phyloP scores from a whole-genome alignment of 805 yeast genomes.

The Cyberlindnera amylophila region DNA sequence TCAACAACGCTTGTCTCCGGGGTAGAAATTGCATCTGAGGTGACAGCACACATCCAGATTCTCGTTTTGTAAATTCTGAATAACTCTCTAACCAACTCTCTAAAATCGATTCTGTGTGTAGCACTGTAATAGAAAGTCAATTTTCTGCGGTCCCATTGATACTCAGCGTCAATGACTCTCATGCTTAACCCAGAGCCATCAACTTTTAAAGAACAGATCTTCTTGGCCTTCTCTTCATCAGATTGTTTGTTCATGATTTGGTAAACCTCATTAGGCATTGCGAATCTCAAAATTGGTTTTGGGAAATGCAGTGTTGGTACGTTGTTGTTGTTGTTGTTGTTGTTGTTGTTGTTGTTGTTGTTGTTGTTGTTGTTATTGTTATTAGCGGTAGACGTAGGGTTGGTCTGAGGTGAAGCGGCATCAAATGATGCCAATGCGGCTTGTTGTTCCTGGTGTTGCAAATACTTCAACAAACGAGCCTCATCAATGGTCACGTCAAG shows the following conservation, averaged over 20 bases:
- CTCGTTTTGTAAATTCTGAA: slow-evolving; percentile 75
- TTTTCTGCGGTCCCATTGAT: slow-evolving; percentile 77
- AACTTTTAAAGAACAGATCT: slow-evolving; percentile 25
- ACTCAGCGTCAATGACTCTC: slow-evolving; percentile 72
- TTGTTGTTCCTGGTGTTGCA: slow-evolving; percentile 70
- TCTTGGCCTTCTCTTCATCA: slow-evolving; percentile 64
- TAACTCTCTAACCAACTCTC: slow-evolving; percentile 69
- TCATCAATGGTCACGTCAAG: slow-evolving; percentile 60
- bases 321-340: slow-evolving; percentile 3
- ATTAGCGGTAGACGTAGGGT: neutral
- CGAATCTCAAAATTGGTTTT: slow-evolving; percentile 73
- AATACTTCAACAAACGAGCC: slow-evolving; percentile 68
- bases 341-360: neutral
- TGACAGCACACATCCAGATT: slow-evolving; percentile 80
- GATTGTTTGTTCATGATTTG: slow-evolving; percentile 60
- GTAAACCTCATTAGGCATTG: slow-evolving; percentile 65
- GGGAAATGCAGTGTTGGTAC: slow-evolving; percentile 42
- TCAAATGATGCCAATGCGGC: slow-evolving; percentile 39
- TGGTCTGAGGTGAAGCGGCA: slow-evolving; percentile 6
- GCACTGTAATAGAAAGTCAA: slow-evolving; percentile 68
- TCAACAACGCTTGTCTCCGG: no score
- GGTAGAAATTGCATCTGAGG: slow-evolving; percentile 9
- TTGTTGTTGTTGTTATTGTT: slow-evolving; percentile 1
- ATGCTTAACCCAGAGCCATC: slow-evolving; percentile 29
- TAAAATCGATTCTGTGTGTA: slow-evolving; percentile 67